These are phyloP conservation scores for Kwoniella shandongensis DNA, from an alignment of 768 basidiomycete species.

Conservation along the genomic window DNA sequence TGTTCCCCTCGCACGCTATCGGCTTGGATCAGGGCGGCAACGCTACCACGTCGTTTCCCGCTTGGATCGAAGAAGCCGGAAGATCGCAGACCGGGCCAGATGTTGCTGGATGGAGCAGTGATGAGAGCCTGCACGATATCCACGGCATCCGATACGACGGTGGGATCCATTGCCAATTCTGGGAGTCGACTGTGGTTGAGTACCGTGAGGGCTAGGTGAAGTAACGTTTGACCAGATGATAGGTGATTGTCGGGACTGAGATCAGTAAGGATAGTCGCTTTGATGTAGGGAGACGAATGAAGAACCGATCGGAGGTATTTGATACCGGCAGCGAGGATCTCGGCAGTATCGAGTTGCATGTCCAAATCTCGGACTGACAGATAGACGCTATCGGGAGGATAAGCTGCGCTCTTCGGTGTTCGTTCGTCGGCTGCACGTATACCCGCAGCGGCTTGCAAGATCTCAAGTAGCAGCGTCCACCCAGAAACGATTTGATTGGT, in stretches of 20 bases:
- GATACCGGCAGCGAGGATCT: constrained; percentile 68
- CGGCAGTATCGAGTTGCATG: constrained; percentile 64
- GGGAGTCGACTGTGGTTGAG: constrained; percentile 42
- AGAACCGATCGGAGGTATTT: constrained; percentile 78
- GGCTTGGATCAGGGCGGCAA: constrained; percentile 63
- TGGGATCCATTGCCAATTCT: constrained; percentile 63
- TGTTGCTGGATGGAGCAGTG: constrained; percentile 72
- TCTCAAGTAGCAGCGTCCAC: constrained; percentile 80
- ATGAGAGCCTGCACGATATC: constrained; percentile 76
- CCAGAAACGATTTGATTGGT: constrained; percentile 71
- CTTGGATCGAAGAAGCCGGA: constrained; percentile 61
- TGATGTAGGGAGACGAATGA: constrained; percentile 61
- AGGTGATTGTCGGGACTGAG: constrained; percentile 60
- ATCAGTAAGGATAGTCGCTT: constrained; percentile 13
- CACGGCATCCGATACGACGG: constrained; percentile 68
- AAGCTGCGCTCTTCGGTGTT: not conserved
- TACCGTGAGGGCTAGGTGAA: constrained; percentile 59
- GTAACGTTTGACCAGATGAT: constrained; percentile 72
- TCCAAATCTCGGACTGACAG: constrained; percentile 58
- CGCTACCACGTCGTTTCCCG: constrained; percentile 28
- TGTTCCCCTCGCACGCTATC: constrained; percentile 68
- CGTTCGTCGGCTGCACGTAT: constrained; percentile 14
- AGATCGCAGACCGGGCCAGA: constrained; percentile 84
- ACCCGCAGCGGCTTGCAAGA: constrained; percentile 58
- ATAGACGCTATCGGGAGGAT: constrained; percentile 10